Conservation (phyloP, 768 basidiomycete species). For the Boletus fagicola region DNA sequence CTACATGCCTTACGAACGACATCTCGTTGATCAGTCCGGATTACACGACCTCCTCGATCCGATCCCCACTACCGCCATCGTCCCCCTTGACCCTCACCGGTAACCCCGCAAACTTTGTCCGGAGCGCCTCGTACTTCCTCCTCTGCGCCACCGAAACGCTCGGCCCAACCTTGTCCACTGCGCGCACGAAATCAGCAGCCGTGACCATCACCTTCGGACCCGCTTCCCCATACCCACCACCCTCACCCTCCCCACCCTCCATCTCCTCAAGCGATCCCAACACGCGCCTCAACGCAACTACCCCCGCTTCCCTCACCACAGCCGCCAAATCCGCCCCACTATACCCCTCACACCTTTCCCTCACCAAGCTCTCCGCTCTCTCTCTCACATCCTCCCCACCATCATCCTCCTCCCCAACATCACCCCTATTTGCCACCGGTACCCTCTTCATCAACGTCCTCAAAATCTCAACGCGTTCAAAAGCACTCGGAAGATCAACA, state of each 20-base stretch:
- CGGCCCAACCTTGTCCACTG: background rate
- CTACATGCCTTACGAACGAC: background rate
- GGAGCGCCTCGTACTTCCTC: background rate
- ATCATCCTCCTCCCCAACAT: background rate
- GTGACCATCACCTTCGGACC: background rate
- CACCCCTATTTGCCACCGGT: constrained; percentile 43
- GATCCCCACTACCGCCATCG: background rate
- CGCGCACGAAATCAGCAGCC: background rate
- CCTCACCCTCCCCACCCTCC: constrained; percentile 33
- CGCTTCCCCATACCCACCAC: background rate
- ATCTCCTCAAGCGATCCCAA: constrained; percentile 67
- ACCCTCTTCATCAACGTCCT: constrained; percentile 71
- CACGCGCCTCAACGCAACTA: constrained; percentile 69
- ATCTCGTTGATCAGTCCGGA: background rate
- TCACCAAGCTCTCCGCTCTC: constrained; percentile 47
- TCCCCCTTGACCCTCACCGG: background rate
- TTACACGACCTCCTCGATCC: background rate
- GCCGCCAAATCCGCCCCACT: constrained; percentile 91
- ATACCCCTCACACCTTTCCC: constrained; percentile 75
- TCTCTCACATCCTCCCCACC: constrained; percentile 13
- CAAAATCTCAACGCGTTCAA: constrained; percentile 82
- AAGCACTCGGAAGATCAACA: constrained; percentile 75
- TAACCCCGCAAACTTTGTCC: constrained; percentile 1
- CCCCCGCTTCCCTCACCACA: constrained; percentile 86
- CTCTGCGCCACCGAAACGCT: background rate